Evolutionary conservation across 176 grass and related monocot species (phyloP), one percentile per base, ranked within the genome.

Genomic region (Ananas comosus): DNA sequence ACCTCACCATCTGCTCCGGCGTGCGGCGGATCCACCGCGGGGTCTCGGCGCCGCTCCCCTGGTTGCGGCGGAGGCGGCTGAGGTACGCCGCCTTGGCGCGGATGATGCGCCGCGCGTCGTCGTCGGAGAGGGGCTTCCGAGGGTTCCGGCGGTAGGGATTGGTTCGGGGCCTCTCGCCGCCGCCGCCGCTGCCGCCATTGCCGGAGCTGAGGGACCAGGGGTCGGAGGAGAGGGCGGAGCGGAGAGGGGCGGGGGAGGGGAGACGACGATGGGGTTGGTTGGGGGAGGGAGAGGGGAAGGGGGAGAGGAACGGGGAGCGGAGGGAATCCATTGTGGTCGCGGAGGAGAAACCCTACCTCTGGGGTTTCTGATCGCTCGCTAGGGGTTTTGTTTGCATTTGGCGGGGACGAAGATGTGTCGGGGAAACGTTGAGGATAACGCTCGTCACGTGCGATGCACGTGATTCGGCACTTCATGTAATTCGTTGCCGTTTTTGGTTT

Each of bases 1-100:
- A 90, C 33, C 84, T 80, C 25, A 64, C 52, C 93, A 97, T 97
- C 83, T 97, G 89, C 25, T 83, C 86, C 27, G 74, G 48, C 11
- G 89, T 90, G 64, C 89, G 93, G 22, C 81, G 84, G 71, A 96
- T 83, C 93, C 93, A 96, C 3, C 89, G 76, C 1, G 89, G 93
- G 25, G 89, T 96, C 24, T 87, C 72, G 16, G 83, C 88, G 66
- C 79, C 76, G 29, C 70, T 79, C 12, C 93, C 93, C 79, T 96
- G 93, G 70, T 69, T 76, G 28, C 86, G 88, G 16, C 93, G 93
- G 16, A 82, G 79, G 48, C 72, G 71, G 51, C 89, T 81, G 61
- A 90, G 93, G 70, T 78, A 75, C 83, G 80, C 80, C 22, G 93
- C 93, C 81, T 90, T 85, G 59, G 83, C 86, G 73, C 79, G 71